These are phyloP conservation scores for Podaxis mareebaensis DNA, from an alignment of 768 basidiomycete species.

Conservation along the genomic window DNA sequence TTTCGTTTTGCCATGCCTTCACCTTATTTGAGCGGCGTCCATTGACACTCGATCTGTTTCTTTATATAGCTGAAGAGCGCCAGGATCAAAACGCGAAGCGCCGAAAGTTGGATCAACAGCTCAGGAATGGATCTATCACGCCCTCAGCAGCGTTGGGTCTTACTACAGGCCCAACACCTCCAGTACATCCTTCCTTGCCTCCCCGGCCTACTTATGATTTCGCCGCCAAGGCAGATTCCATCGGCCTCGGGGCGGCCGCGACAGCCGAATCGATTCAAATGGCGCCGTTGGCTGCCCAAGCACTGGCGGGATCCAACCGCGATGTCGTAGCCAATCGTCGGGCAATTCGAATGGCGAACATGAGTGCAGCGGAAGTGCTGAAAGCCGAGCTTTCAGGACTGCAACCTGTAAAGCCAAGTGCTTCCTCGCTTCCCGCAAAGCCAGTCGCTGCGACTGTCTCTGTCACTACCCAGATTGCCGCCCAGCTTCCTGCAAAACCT, in stretches of 20 bases:
- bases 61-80: conserved; percentile 80
- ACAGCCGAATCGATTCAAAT: conserved; percentile 59
- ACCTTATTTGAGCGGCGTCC: neutral
- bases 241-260: conserved; percentile 68
- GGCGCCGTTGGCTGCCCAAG: conserved; percentile 63
- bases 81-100: conserved; percentile 92
- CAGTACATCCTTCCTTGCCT: conserved; percentile 62
- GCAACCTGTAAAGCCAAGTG: conserved; percentile 44
- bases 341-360: conserved; percentile 92
- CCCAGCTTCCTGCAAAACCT: conserved; percentile 16
- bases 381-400: conserved; percentile 82
- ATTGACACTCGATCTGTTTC: conserved; percentile 23
- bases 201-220: conserved; percentile 67
- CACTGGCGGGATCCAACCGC: conserved; percentile 82
- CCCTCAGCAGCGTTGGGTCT: conserved; percentile 41
- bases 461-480: conserved; percentile 3
- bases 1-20: conserved; percentile 18
- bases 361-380: conserved; percentile 93
- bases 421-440: conserved; percentile 40
- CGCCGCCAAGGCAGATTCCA: conserved; percentile 74
- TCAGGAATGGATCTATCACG: conserved; percentile 43
- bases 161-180: conserved; percentile 28
- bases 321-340: conserved; percentile 89
- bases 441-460: conserved; percentile 25
- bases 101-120: conserved; percentile 65